Percentiles rank a stretch among this genome's conserved stretches.
phyloP scores from a whole-genome alignment of 1,284 basidiomycete genomes.

The Rhodotorula sp. region DNA sequence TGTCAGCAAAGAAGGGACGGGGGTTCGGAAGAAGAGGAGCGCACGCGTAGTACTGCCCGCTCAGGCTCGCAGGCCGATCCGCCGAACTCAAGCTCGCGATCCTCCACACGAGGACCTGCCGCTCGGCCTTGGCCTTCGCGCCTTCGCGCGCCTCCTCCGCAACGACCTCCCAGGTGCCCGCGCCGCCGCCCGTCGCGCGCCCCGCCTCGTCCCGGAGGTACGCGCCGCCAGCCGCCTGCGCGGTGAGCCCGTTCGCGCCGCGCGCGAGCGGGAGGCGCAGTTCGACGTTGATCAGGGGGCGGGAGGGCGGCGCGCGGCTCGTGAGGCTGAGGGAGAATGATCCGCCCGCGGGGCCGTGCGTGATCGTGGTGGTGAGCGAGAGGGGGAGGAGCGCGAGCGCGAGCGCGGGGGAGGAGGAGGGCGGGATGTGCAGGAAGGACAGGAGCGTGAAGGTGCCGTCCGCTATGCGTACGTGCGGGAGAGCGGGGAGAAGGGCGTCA shows the following conservation, averaged over 20 bases:
- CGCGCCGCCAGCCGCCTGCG: constrained; percentile 14
- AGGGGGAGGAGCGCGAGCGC: constrained; percentile 35
- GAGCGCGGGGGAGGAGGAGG: constrained; percentile 20
- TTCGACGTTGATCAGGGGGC: constrained; percentile 21
- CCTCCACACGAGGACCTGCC: constrained; percentile 25
- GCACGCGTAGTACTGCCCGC: constrained; percentile 27
- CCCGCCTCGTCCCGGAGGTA: constrained; percentile 21
- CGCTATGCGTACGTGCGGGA: constrained; percentile 2
- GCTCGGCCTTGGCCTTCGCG: no score
- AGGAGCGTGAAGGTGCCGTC: constrained; percentile 38
- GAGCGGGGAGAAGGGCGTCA: neutral
- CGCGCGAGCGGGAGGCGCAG: constrained; percentile 30
- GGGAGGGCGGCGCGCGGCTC: constrained; percentile 12
- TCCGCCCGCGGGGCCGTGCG: constrained; percentile 30
- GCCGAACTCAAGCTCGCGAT: constrained; percentile 17
- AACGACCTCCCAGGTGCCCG: constrained; percentile 35
- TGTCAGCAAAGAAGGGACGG: no score
- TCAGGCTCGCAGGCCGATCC: constrained; percentile 30
- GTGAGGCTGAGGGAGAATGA: constrained; percentile 30
- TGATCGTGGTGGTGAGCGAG: constrained; percentile 24
- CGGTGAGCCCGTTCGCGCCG: constrained; percentile 20
- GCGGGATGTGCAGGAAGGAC: constrained; percentile 22
- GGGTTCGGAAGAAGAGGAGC: neutral
- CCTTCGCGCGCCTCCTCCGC: neutral
- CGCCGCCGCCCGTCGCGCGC: constrained; percentile 20